These are phyloP conservation scores for Cornus kousa DNA, from an alignment of 148 eudicot species.

Conservation along the genomic window DNA sequence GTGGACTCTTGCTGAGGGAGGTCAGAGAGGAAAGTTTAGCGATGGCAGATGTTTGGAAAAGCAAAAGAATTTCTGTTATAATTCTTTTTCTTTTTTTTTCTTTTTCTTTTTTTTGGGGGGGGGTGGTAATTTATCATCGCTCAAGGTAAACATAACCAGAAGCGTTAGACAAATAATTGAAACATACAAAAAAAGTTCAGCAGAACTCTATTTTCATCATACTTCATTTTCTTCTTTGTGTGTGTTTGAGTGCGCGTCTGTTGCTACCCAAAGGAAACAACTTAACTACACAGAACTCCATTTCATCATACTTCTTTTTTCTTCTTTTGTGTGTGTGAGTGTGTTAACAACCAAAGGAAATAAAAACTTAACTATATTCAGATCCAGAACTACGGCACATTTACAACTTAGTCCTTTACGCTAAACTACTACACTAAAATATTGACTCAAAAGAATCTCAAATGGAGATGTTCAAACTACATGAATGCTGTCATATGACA, in stretches of 20 bases:
- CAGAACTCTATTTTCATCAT: background rate
- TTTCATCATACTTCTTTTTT: background rate
- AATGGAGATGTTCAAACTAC: background rate
- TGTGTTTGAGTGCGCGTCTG: no score
- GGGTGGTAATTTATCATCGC: background rate
- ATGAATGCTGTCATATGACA: background rate
- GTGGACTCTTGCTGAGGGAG: background rate
- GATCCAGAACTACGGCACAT: background rate
- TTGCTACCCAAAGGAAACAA: background rate
- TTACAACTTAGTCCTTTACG: constrained; percentile 1
- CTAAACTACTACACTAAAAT: constrained; percentile 4
- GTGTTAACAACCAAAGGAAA: background rate
- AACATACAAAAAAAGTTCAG: background rate
- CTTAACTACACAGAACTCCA: background rate
- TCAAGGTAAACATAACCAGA: background rate
- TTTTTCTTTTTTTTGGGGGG: no score
- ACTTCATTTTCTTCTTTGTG: background rate
- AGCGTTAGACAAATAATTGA: background rate
- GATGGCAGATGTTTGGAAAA: no score
- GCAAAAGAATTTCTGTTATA: no score
- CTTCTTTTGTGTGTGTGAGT: background rate
- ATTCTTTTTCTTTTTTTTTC: no score
- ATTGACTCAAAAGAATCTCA: background rate
- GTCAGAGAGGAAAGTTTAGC: background rate
- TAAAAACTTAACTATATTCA: background rate